Base-by-base conservation (phyloP, 306 rosid genomes). In the Luffa acutangula region DNA sequence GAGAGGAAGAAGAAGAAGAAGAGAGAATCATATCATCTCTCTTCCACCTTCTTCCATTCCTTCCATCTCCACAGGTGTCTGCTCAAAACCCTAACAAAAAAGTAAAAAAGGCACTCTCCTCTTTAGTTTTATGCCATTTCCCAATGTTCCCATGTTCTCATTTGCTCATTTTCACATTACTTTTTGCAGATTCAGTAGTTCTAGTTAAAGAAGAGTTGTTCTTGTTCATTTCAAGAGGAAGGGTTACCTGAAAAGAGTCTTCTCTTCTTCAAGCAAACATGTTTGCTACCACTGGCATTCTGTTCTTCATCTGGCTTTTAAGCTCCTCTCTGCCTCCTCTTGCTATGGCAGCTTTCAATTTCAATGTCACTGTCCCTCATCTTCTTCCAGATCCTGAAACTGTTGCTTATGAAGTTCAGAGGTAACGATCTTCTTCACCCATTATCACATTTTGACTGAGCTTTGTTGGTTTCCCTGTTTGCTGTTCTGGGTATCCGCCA, bases 331-430 rank as follows among this genome's bases (percentile, higher is more conserved):
- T 87, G 75, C 77, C 83, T 20, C n/a, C 84, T n/a, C 84, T 73
- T 80, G 76, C 84, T 72, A 65, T 76, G 67, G 97, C 97, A 34
- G 31, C 81, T 25, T 60, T 83, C 85, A 90, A 83, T 20, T 56
- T 84, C 85, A 93, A 89, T 75, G 92, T 91, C 84, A 84, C 90
- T 79, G 84, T 89, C 33, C 96, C 94, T 77, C 94, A 93, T 76
- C 97, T 91, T 43, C 96, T 93, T 65, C 94, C 93, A n/a, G 37
- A 86, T 86, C 99, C 99, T 77, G 98, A 96, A 82, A 69, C 90
- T 41, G 91, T 96, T 12, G 97, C 85, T 73, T 84, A 82, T 0
- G 86, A 93, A 79, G 86, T 96, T 77, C 98, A 93, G 59, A 84
- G 97, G 99, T 93, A 87, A 80, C 70, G 14, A 18, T 18, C 8